These are phyloP conservation scores for Aspergillus puulaauensis DNA, from an alignment of 2,329 filamentous ascomycete species.

Conservation along the genomic window DNA sequence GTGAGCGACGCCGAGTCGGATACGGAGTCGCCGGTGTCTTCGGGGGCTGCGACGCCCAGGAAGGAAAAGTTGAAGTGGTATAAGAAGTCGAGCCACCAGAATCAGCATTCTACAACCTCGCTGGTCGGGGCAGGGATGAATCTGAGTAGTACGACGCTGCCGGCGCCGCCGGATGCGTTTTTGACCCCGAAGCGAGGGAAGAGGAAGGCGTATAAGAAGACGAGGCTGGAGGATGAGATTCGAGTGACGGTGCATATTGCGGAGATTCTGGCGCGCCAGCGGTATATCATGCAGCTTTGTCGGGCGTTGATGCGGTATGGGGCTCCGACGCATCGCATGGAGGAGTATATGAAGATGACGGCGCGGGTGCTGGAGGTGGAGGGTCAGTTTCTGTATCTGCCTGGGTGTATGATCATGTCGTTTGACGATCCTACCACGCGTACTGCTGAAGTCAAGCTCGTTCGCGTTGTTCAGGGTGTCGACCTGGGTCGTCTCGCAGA, in stretches of 20 bases:
- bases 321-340: slow-evolving; percentile 86
- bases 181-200: slow-evolving; percentile 20
- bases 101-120: slow-evolving; percentile 38
- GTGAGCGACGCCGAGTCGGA: slow-evolving; percentile 32
- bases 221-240: slow-evolving; percentile 51
- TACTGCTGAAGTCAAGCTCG: slow-evolving; percentile 49
- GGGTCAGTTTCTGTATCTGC: slow-evolving; percentile 87
- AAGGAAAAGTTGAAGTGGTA: slow-evolving; percentile 45
- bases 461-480: slow-evolving; percentile 45
- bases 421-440: slow-evolving; percentile 63
- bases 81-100: slow-evolving; percentile 30
- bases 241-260: slow-evolving; percentile 63
- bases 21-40: slow-evolving; percentile 28
- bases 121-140: slow-evolving; percentile 40
- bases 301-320: slow-evolving; percentile 87
- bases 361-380: slow-evolving; percentile 85
- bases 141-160: slow-evolving; percentile 32
- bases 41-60: slow-evolving; percentile 34
- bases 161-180: slow-evolving; percentile 25
- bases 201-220: slow-evolving; percentile 22
- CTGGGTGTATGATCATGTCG: slow-evolving; percentile 92
- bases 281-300: slow-evolving; percentile 83
- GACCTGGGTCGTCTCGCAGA: slow-evolving; percentile 48
- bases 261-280: slow-evolving; percentile 76
- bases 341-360: slow-evolving; percentile 90